Evolutionary conservation across 306 rosid genomes (phyloP), one percentile per base, ranked within the genome.

Genomic region (Alnus glutinosa): DNA sequence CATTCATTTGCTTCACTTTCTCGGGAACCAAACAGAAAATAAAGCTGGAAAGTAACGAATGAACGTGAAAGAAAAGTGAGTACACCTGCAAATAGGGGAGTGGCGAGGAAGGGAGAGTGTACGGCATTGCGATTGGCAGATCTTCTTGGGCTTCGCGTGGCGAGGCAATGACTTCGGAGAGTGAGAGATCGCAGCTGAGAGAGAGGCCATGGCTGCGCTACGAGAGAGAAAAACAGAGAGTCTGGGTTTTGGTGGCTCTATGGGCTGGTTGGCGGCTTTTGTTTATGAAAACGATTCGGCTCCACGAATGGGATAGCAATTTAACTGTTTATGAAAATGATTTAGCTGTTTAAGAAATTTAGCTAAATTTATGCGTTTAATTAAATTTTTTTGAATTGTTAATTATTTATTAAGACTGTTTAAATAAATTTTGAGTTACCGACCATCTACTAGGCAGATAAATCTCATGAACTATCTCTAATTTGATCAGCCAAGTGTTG

Each of bases 81-180:
- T 2, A 57, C 81, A 88, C 91, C 89, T 85, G 71, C 81, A 79
- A 11, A 77, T 55, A 52, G 75, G 82, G 32, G 78, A 70, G 14
- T 67, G 79, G 66, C 44, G 86, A 6, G 78, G 72, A 46, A 49
- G 49, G 30, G 51, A 72, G 52, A 79, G 61, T 12, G 83, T 51
- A 73, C 75, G 80, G 86, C 86, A 85, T 76, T 83, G 91, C 50
- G 87, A 82, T 3, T 61, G 73, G 73, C 50, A 54, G 82, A 68
- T 64, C 62, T 61, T 72, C 68, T 8, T 62, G 2, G 79, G 58
- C 61, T 62, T 63, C 54, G 63, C 70, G 55, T 48, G 62, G 15
- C 37, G 51, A 28, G 69, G 66, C 1, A 50, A 59, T 39, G 78
- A 9, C 54, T 77, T 74, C 39, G 76, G 11, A 69, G 86, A 77